Evolutionary conservation across 1,284 basidiomycete genomes (phyloP), one percentile per base, ranked within the genome.

Genomic region (Ceratobasidium sp.): DNA sequence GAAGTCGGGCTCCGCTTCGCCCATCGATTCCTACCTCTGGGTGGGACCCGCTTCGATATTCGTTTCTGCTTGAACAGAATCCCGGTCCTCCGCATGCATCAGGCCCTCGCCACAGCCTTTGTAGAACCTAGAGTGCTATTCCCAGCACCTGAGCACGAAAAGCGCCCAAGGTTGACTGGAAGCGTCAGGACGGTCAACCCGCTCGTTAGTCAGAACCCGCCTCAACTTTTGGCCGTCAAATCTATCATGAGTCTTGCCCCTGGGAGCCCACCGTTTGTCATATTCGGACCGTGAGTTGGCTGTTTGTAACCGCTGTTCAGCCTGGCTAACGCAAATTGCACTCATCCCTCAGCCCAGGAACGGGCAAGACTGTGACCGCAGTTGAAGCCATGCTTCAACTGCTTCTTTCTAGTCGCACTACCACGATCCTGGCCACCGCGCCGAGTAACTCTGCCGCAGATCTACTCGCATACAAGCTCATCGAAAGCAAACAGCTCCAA

Each of bases 341-440:
- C 17, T 52, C n/a, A 47, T 31, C 43, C n/a, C 27, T 2, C 54
- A 87, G 86, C 3, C 86, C 86, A 3, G 86, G 87, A 12, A 89
- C 88, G 0, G 88, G 88, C 0, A 90, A 89, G 77, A 90, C 88
- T 0, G 82, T 89, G 15, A 89, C 87, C 0, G 79, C 87, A 2
- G 83, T 90, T 0, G 88, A 91, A 75, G 81, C 85, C 0, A 88
- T 90, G 22, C 79, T 77, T 1, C 89, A 90, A 74, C 73, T 90
- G 12, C 77, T 89, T 0, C 71, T 70, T 2, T 70, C 73, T 2
- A 76, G 84, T 65, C 81, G 82, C 0, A 68, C 77, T 0, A 81
- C 85, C 0, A 81, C 78, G 25, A 80, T 90, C 62, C 80, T 90
- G 1, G 87, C 85, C 0, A 89, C 87, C 70, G 88, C 88, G 0